A percentile compares a stretch with the other conserved stretches of the same genome.
These are phyloP conservation scores for Phylloporus rhodoxanthus DNA, from an alignment of 768 basidiomycete species.

Conservation along the genomic window DNA sequence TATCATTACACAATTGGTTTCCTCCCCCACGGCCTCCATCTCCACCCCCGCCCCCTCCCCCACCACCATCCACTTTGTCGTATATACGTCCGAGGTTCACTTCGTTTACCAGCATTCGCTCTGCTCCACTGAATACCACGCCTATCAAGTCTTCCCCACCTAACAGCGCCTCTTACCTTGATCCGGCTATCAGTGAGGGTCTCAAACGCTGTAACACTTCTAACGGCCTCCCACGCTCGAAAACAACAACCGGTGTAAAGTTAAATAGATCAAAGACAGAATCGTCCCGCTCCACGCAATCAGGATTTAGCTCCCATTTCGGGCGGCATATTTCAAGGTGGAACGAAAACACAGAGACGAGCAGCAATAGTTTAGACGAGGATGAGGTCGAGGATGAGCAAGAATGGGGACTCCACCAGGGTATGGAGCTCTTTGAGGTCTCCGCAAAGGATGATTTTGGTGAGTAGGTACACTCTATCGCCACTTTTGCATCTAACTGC, in stretches of 20 bases:
- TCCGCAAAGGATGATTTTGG: conserved; percentile 86
- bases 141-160: conserved; percentile 44
- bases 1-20: conserved; percentile 82
- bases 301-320: conserved; percentile 55
- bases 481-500: conserved; percentile 11
- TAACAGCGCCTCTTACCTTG: conserved; percentile 57
- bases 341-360: conserved; percentile 53
- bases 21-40: conserved; percentile 69
- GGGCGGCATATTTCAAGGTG: conserved; percentile 47
- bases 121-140: conserved; percentile 48
- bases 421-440: conserved; percentile 86
- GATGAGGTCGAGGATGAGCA: conserved; percentile 49
- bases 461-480: conserved; percentile 25
- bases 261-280: conserved; percentile 31
- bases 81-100: conserved; percentile 34
- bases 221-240: conserved; percentile 44
- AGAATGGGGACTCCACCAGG: conserved; percentile 76
- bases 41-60: conserved; percentile 58
- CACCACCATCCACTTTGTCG: conserved; percentile 34
- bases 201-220: conserved; percentile 50
- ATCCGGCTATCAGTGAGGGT: conserved; percentile 50
- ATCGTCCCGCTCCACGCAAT: conserved; percentile 41
- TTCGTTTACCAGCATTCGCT: conserved; percentile 48
- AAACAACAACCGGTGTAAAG: conserved; percentile 38
- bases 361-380: conserved; percentile 62